Evolutionary conservation across 148 eudicot genomes (phyloP).

Genomic region (Rhododendron griersonianum): DNA sequence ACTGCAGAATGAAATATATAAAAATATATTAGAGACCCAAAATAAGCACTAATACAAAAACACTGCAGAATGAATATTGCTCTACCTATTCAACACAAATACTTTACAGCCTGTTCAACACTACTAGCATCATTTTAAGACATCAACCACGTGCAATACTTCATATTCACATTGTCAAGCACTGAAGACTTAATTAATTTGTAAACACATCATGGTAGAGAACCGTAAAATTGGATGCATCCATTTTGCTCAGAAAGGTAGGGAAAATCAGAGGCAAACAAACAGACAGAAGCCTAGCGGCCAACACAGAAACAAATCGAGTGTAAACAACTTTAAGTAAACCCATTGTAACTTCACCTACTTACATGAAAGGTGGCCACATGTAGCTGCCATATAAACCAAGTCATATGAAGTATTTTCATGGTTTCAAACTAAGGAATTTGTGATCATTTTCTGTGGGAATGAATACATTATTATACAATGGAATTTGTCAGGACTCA

Average conservation of each 20-base stretch:
- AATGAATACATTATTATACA: no score
- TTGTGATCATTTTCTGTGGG: no score
- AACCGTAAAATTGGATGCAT: not conserved
- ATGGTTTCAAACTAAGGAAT: no score
- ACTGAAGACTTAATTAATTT: not conserved
- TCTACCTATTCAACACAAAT: not conserved
- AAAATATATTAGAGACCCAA: not conserved
- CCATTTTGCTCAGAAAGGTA: not conserved
- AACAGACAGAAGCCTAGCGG: not conserved
- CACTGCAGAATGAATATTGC: not conserved
- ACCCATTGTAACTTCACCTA: not conserved
- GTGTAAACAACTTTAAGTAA: not conserved
- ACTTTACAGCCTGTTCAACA: not conserved
- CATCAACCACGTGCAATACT: not conserved
- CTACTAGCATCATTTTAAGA: not conserved
- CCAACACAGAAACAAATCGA: not conserved
- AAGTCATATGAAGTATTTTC: not conserved
- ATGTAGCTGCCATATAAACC: not conserved
- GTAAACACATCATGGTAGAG: not conserved
- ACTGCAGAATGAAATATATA: not conserved
- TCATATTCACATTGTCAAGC: not conserved
- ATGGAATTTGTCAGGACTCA: no score
- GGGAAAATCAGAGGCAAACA: not conserved
- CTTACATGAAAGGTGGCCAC: not conserved
- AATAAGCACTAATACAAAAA: not conserved